phyloP scores from a whole-genome alignment of 1,284 basidiomycete genomes.

The Ganoderma lingzhi region DNA sequence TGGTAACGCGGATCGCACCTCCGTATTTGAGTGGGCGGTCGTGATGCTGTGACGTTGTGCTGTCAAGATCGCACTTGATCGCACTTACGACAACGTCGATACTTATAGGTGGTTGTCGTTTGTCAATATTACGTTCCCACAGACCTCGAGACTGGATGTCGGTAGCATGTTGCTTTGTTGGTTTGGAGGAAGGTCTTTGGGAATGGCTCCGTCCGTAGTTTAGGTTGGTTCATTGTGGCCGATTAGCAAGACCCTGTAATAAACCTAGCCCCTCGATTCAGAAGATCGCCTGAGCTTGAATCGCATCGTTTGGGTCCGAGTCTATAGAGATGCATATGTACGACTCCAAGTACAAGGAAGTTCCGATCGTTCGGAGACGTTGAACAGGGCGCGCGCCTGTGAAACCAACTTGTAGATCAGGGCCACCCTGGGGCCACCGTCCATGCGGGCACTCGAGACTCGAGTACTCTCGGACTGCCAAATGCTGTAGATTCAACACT shows the following conservation, averaged over 20 bases:
- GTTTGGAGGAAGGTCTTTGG: not conserved
- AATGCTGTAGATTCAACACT: not conserved
- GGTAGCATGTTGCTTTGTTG: not conserved
- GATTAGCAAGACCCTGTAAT: not conserved
- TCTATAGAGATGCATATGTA: not conserved
- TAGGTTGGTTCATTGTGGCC: not conserved
- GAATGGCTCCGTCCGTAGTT: not conserved
- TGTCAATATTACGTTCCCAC: not conserved
- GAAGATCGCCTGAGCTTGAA: not conserved
- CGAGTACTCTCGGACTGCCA: not conserved
- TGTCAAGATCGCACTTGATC: not conserved
- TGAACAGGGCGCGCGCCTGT: conserved; percentile 1
- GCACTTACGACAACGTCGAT: not conserved
- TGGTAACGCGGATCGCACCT: conserved; percentile 34
- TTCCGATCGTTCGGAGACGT: not conserved
- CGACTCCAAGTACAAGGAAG: not conserved
- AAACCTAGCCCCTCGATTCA: not conserved
- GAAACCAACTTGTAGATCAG: not conserved
- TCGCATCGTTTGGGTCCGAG: not conserved
- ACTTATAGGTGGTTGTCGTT: not conserved
- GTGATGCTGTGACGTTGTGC: conserved; percentile 5
- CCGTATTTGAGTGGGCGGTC: conserved; percentile 33
- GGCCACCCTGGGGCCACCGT: not conserved
- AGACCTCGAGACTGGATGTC: not conserved
- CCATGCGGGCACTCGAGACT: not conserved